phyloP scores from a whole-genome alignment of 1,284 basidiomycete species.

The Pascua sp. region DNA sequence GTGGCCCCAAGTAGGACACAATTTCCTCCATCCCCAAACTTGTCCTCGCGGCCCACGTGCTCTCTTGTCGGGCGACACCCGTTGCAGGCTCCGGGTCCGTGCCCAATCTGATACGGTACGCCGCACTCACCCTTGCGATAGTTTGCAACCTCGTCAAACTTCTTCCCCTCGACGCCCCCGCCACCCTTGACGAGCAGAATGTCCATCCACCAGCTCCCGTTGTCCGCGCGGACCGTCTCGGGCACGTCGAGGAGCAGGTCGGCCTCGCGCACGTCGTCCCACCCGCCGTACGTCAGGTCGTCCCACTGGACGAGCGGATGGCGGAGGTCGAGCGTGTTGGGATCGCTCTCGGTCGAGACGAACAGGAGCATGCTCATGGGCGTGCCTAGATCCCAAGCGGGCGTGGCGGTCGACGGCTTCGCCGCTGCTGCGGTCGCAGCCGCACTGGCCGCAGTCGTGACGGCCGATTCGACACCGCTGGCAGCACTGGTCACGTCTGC shows the following conservation, averaged over 20 bases:
- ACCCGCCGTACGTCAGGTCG: slow-evolving; percentile 78
- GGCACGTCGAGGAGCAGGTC: slow-evolving; percentile 71
- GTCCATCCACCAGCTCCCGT: slow-evolving; percentile 74
- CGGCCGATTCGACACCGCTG: not conserved
- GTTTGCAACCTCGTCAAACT: slow-evolving; percentile 64
- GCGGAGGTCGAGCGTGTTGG: slow-evolving; percentile 53
- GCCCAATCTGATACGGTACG: not conserved
- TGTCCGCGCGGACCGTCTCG: slow-evolving; percentile 67
- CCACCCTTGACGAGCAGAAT: slow-evolving; percentile 68
- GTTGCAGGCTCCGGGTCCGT: too few species aligned
- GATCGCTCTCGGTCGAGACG: slow-evolving; percentile 53
- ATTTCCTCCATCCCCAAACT: too few species aligned
- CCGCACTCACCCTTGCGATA: slow-evolving; percentile 68
- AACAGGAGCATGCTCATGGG: slow-evolving; percentile 64
- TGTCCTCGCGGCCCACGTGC: too few species aligned
- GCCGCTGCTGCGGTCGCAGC: slow-evolving; percentile 4
- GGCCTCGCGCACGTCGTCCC: slow-evolving; percentile 63
- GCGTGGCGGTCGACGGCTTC: slow-evolving; percentile 21
- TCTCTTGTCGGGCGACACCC: not conserved
- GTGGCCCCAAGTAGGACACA: not conserved
- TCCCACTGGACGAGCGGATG: slow-evolving; percentile 58
- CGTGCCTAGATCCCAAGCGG: slow-evolving; percentile 49
- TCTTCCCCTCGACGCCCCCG: slow-evolving; percentile 58
- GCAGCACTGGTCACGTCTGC: too few species aligned
- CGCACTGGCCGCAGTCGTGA: slow-evolving; percentile 4